Base-by-base conservation (phyloP, 2,329 filamentous ascomycete species). In the Apiospora sp. region DNA sequence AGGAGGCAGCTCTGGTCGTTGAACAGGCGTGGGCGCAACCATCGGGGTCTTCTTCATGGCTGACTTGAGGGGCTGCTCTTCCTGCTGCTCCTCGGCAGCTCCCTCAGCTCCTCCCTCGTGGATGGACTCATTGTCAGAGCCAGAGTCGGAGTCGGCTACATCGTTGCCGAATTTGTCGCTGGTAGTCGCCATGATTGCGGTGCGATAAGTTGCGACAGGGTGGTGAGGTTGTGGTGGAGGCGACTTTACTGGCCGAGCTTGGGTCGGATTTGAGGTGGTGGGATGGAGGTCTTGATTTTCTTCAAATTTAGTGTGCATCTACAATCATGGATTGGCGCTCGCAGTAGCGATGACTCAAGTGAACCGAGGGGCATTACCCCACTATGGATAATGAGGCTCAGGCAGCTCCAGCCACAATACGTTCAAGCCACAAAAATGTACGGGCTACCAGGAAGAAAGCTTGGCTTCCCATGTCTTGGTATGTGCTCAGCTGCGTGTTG, bases 21-120 rank as follows among this genome's bases (percentile, higher is more conserved):
- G 77, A 68, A 90, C 87, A 72, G 91, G 84, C 73, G 87, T 87
- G 73, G 89, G 87, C 71, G 88, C 86, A 73, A 88, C 86, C 73
- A 91, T 84, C 51, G 85, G 88, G 71, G 87, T 84, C 85, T 95
- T 95, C 89, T 98, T 98, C 84, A 98, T 86, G 37, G 94, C 92
- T 67, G 95, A 94, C 89, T 97, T 97, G 80, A 91, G 84, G 72
- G 90, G 89, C 87, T 93, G 92, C 79, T 92, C 87, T 71, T 90
- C 87, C 68, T 83, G 76, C 14, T 70, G 48, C 74, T 90, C 89
- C 75, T 92, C 88, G 76, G 86, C 84, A 74, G 86, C 86, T 70
- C 89, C 88, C 74, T 90, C 86, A 77, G 89, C 84, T 64, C 58
- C 58, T 41, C 54, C 54, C 75, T 91, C 87, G 75, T 90, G 82